Percentiles rank a stretch among this genome's conserved stretches.
Evolutionary conservation across 1,284 basidiomycete genomes (phyloP).

Genomic region (Pyrrhoderma noxium): DNA sequence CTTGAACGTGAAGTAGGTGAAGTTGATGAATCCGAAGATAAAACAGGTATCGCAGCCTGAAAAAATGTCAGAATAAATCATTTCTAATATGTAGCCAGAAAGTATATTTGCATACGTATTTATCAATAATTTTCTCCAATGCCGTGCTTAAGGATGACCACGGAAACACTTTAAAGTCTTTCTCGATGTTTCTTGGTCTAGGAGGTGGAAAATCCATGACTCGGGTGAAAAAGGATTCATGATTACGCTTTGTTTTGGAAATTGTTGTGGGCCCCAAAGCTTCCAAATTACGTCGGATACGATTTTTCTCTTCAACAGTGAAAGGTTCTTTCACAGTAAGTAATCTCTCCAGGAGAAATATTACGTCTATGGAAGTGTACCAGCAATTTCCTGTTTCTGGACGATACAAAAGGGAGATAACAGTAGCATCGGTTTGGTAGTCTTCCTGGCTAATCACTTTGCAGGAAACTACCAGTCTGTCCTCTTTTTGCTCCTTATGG

Average conservation of each 20-base stretch:
- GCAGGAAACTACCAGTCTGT: conserved; percentile 38
- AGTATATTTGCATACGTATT: conserved; percentile 75
- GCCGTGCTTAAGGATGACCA: conserved; percentile 80
- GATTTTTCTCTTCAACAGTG: conserved; percentile 93
- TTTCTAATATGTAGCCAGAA: background rate
- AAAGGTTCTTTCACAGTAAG: conserved; percentile 64
- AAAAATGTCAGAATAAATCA: conserved; percentile 14
- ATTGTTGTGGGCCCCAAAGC: conserved; percentile 88
- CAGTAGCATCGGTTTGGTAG: conserved; percentile 47
- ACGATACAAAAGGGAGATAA: conserved; percentile 88
- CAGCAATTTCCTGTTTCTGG: conserved; percentile 74
- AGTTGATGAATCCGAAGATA: background rate
- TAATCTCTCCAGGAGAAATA: conserved; percentile 85
- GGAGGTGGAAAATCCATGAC: conserved; percentile 96
- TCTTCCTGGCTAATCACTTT: conserved; percentile 53
- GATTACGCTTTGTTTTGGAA: conserved; percentile 76
- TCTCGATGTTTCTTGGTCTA: conserved; percentile 94
- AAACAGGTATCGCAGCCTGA: background rate
- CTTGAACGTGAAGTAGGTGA: background rate
- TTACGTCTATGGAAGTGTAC: conserved; percentile 92
- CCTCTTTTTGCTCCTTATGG: no score
- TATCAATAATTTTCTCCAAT: conserved; percentile 86
- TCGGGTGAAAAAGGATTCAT: conserved; percentile 79
- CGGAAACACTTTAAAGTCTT: conserved; percentile 96
- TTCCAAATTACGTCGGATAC: conserved; percentile 90